Percentiles rank a stretch among this genome's conserved stretches.
These are phyloP conservation scores for Annulohypoxylon stygium DNA, from an alignment of 495 filamentous ascomycete genomes.

Conservation along the genomic window DNA sequence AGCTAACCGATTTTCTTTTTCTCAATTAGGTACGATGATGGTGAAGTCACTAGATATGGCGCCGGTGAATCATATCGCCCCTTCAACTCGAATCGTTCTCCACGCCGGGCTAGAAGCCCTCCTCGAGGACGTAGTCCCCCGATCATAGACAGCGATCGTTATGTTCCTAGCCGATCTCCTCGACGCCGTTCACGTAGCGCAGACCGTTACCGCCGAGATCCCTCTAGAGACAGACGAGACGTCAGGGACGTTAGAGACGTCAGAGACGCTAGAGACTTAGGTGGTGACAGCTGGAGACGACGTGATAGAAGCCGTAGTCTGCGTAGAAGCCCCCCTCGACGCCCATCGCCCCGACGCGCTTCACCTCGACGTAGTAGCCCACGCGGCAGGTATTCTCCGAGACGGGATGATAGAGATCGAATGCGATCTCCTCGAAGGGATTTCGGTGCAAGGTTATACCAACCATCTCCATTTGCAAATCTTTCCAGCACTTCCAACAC, in stretches of 20 bases:
- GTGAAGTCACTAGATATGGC: slow-evolving; percentile 67
- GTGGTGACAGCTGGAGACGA: slow-evolving; percentile 58
- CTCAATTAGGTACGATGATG: slow-evolving; percentile 62
- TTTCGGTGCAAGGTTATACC: slow-evolving; percentile 50
- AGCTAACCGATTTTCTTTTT: background rate
- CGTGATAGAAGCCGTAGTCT: slow-evolving; percentile 55
- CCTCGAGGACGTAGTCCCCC: slow-evolving; percentile 55
- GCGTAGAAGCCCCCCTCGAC: slow-evolving; percentile 50
- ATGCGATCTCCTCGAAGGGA: slow-evolving; percentile 52
- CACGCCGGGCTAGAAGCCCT: slow-evolving; percentile 59
- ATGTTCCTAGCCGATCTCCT: slow-evolving; percentile 52
- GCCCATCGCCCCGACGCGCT: slow-evolving; percentile 55
- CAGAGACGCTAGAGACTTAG: slow-evolving; percentile 41
- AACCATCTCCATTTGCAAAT: slow-evolving; percentile 32
- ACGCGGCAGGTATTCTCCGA: slow-evolving; percentile 58
- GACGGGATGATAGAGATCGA: slow-evolving; percentile 55
- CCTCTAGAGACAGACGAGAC: slow-evolving; percentile 51
- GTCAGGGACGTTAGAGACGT: slow-evolving; percentile 37
- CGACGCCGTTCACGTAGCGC: slow-evolving; percentile 52
- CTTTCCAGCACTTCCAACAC: too few relatives aligned
- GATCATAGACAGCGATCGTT: slow-evolving; percentile 56
- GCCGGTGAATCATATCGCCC: slow-evolving; percentile 70
- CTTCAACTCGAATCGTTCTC: slow-evolving; percentile 61
- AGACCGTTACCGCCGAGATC: slow-evolving; percentile 53
- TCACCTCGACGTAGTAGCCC: slow-evolving; percentile 53